phyloP scores from a whole-genome alignment of 257 asterid genomes.

The Solanum infundibuliforme region DNA sequence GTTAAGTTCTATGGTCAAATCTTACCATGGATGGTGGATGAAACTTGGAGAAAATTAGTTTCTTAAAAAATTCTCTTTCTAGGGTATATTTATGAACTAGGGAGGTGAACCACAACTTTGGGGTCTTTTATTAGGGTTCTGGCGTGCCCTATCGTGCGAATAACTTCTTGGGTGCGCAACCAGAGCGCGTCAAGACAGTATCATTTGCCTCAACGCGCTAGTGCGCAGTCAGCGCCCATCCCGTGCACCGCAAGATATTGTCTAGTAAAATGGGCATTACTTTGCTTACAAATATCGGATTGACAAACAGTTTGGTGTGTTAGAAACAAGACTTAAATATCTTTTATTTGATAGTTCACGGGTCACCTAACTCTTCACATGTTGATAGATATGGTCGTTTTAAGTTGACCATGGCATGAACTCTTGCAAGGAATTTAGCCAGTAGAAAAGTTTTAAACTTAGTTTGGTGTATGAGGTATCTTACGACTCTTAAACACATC shows the following conservation, averaged over 20 bases:
- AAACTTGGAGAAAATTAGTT: background rate
- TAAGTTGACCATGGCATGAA: background rate
- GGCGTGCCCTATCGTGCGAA: background rate
- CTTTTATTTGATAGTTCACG: background rate
- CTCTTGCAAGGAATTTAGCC: background rate
- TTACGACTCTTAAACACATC: background rate
- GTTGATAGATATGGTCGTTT: background rate
- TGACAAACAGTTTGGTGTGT: background rate
- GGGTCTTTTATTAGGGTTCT: background rate
- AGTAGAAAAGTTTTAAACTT: background rate
- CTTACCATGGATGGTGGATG: background rate
- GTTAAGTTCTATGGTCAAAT: background rate
- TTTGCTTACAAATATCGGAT: background rate
- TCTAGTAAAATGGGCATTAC: background rate
- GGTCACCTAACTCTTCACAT: background rate
- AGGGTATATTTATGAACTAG: background rate
- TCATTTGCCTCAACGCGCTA: background rate
- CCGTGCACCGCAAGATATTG: background rate
- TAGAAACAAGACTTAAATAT: background rate
- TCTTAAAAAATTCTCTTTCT: background rate
- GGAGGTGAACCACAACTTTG: background rate
- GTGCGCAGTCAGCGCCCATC: fast-evolving
- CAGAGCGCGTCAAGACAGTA: background rate
- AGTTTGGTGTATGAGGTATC: background rate
- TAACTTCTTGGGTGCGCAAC: background rate